Evolutionary conservation across 1,284 basidiomycete genomes (phyloP), one percentile per base, ranked within the genome.

Genomic region (Kalmanozyma brasiliensis): DNA sequence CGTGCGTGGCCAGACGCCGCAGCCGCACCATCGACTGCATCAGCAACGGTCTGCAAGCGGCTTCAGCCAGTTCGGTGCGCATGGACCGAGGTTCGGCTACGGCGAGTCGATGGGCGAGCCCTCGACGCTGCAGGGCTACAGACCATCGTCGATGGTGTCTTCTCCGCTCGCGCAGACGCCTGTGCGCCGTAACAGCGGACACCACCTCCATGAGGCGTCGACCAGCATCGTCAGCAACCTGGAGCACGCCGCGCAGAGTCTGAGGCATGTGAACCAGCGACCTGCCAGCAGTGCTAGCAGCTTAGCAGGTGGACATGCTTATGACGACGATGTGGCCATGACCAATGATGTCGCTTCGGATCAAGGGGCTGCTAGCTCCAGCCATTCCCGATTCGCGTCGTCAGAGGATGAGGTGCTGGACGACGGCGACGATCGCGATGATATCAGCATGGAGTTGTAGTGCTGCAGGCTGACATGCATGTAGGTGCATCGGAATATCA

Each of bases 91-190:
- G 8, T 52, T 53, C 24, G 48, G 48, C 5, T 70, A 61, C 13
- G 67, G 67, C 38, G 61, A 64, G 42, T 59, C 55, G 19, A 52
- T 64, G 56, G 67, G 57, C n/a, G 67, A 64, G 45, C 40, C 67
- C 0, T 70, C 67, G 33, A 61, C 52, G 14, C 38, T 70, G 49
- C 61, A 65, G 19, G 49, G 40, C 16, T 64, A 57, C 35, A 52
- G 61, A 1, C 52, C 61, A 7, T 29, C 26, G 8, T 57, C 52
- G 45, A 70, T 64, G 61, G 44, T 57, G 17, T 64, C 67, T 3
- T 70, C 67, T 13, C 67, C 67, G 23, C 49, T 70, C 22, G 61
- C 67, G 6, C 56, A 60, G 49, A 60, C 57, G 17, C 57, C 67
- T 19, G 42, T 57, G 3, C 57, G 67, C 16, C 60, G 53, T 4